Percentiles rank a stretch among this genome's conserved stretches.
Conservation (phyloP, 495 filamentous ascomycete genomes). For the Penicillium mononematosum region DNA sequence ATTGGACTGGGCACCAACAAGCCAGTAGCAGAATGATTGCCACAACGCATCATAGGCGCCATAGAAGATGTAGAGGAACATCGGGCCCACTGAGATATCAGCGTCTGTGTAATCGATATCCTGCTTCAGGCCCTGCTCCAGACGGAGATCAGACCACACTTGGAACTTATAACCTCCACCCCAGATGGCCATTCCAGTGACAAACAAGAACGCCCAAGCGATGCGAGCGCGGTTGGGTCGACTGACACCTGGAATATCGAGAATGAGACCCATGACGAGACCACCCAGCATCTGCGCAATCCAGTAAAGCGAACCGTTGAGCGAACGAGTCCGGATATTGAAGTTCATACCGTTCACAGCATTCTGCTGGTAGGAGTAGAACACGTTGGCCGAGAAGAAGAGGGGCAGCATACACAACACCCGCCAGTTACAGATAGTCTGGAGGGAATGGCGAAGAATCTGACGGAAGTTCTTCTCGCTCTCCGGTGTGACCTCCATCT, state of each 20-base stretch:
- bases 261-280: slow-evolving; percentile 47
- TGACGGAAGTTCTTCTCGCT: slow-evolving; percentile 35
- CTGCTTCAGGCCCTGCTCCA: slow-evolving; percentile 33
- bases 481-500: slow-evolving; percentile 25
- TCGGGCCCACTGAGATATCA: slow-evolving; percentile 44
- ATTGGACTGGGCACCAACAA: slow-evolving; percentile 83
- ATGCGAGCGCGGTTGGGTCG: slow-evolving; percentile 43
- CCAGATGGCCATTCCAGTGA: slow-evolving; percentile 51
- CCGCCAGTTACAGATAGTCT: slow-evolving; percentile 37
- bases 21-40: slow-evolving; percentile 83
- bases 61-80: slow-evolving; percentile 57
- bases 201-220: slow-evolving; percentile 48
- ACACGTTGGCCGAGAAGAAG: slow-evolving; percentile 69
- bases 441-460: slow-evolving; percentile 56
- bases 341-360: slow-evolving; percentile 53
- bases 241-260: slow-evolving; percentile 43
- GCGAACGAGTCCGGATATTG: slow-evolving; percentile 47
- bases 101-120: slow-evolving; percentile 40
- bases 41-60: slow-evolving; percentile 53
- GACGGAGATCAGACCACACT: slow-evolving; percentile 36
- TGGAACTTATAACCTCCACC: slow-evolving; percentile 56
- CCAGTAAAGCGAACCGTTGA: slow-evolving; percentile 56
- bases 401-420: slow-evolving; percentile 50
- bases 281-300: slow-evolving; percentile 54
- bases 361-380: slow-evolving; percentile 73